phyloP scores from a whole-genome alignment of 805 yeast genomes.

The Komagataella pastoris region DNA sequence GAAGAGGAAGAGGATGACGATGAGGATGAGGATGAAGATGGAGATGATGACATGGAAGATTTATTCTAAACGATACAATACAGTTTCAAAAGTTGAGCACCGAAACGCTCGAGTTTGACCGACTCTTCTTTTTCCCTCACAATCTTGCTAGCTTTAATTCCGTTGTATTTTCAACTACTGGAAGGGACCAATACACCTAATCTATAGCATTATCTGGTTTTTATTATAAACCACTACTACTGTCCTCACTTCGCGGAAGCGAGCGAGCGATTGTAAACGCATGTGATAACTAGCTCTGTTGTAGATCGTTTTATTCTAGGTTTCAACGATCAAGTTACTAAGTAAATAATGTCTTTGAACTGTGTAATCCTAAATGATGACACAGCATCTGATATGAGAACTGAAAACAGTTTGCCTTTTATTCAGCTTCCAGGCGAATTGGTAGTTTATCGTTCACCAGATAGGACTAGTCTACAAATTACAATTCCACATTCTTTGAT shows the following conservation, averaged over 20 bases:
- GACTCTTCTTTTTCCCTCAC: background rate
- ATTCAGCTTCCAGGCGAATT: conserved; percentile 13
- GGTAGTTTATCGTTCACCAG: conserved; percentile 6
- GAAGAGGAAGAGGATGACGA: conserved; percentile 13
- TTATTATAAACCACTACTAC: no score
- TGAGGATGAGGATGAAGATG: conserved; percentile 11
- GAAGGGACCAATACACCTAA: no score
- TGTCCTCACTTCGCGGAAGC: no score
- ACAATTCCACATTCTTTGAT: conserved; percentile 3
- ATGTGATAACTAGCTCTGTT: no score
- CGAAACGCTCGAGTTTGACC: background rate
- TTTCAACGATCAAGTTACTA: conserved; percentile 6
- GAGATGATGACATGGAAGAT: conserved; percentile 15
- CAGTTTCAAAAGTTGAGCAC: no score
- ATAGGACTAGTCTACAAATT: conserved; percentile 5
- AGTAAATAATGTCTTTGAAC: conserved; percentile 14
- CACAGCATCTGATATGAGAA: background rate
- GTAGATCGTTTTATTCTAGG: no score
- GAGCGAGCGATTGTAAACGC: no score
- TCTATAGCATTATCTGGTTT: no score
- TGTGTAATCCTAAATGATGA: conserved; percentile 12
- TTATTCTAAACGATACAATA: conserved; percentile 11
- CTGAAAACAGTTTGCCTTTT: conserved; percentile 7
- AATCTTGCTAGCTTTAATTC: no score
- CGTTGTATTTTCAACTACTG: no score